Base-by-base conservation (phyloP, 2,329 filamentous ascomycete genomes). In the Talaromyces sp. region DNA sequence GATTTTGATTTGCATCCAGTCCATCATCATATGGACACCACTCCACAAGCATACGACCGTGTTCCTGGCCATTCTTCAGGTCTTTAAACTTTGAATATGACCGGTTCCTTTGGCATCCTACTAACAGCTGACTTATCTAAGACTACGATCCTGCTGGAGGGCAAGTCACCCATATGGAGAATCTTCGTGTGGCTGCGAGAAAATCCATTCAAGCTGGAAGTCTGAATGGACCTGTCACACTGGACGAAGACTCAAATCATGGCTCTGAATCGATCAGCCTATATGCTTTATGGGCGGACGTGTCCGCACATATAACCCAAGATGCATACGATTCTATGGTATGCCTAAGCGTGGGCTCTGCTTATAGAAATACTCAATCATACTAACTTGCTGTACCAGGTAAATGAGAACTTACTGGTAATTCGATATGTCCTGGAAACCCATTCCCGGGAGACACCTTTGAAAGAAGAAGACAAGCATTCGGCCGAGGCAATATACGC, bases 341-440 rank as follows among this genome's bases (percentile, higher is more conserved):
- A 41, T 35, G 37, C 47, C 3, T 33, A 24, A 31, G 14, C 37
- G 14, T 14, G 1, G 6, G n/a, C 39, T 31, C 10, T 5, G 16
- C 11, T 24, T 33, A 31, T 31, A n/a, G 11, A 10, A 56, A 41
- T 39, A n/a, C 35, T 43, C 22, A n/a, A 39, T n/a, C 1, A 16
- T 24, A 41, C 35, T 66, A 41, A 66, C 31, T 52, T 43, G n/a
- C 14, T 24, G 27, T 33, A 60, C 14, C 13, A 80, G 78, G 63
- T 68, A 31, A 73, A 73, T 31, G 73, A 78, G 67, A 72, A 69
- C 60, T 67, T 80, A 3, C 69, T 75, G 33, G 64, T 76, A 10
- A 70, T 68, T 7, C 68, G 72, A 37, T 65, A 56, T 16, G 74
- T 70, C 45, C 60, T 78, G 33, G 68, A 68, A 37, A 45, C 47